Base-by-base conservation (phyloP, 148 eudicot species). In the Chenopodium formosanum region DNA sequence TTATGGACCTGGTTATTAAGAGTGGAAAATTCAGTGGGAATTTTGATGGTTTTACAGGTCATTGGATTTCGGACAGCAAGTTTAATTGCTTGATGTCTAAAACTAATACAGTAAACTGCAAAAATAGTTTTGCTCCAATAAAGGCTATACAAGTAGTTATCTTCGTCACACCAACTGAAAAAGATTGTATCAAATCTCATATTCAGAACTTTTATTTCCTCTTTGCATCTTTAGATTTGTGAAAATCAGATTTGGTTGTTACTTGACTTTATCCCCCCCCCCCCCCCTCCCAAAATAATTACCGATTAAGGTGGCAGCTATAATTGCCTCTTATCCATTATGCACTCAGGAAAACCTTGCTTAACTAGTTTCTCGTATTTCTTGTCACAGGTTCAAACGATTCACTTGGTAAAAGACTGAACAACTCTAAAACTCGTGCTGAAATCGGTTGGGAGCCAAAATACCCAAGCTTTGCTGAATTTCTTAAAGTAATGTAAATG, bases 21-120 rank as follows among this genome's bases (percentile, higher is more conserved):
- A 94, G 97, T 86, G 97, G 94, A 62, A 96, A 94, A 85, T 96
- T 88, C 66, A 82, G 80, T 63, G 79, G 86, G 74, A 91, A 84
- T 82, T 96, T 96, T 83, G 90, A 85, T 75, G 87, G 83, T 65
- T 95, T 95, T 73, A 95, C 94, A 82, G 98, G 98, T 92, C 83
- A 79, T 11, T 73, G 31, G 23, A 76, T 62, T 25, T 62, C 1
- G 66, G 14, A 37, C 56, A 19, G 9, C 14, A 50, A 60, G 72
- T 25, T 17, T 7, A 10, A 47, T 14, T 56, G 12, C 7, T 44
- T 63, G 19, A 25, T 46, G 66, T 73, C 66, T 78, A 12, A 60
- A 53, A 37, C 46, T 32, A 29, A 52, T 1, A 66, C 2, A 77
- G 47, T 4, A 58, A 65, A 40, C 22, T 17, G 40, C 5, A 70